Percentiles rank a stretch among this genome's conserved stretches.
Conservation (phyloP, 2,329 filamentous ascomycete genomes). For the Chaetomium olivaceum region DNA sequence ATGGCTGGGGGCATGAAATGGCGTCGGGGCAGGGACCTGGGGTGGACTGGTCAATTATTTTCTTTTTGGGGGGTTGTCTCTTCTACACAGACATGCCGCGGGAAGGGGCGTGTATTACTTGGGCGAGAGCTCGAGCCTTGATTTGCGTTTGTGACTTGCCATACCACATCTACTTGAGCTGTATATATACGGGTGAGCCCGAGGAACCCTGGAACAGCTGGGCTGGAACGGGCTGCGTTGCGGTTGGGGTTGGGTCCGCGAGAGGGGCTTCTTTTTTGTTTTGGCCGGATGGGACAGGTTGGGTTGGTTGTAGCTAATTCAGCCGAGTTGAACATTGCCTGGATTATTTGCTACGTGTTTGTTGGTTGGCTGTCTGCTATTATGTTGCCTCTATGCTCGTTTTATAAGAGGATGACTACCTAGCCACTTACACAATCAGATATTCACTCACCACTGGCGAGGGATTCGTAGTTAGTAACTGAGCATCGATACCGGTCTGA, state of each 20-base stretch:
- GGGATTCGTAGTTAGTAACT: no score
- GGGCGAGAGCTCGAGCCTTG: background rate
- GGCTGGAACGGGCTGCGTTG: conserved; percentile 6
- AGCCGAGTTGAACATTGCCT: background rate
- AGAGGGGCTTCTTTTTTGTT: background rate
- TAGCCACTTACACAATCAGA: no score
- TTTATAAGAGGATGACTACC: no score
- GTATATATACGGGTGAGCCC: conserved; percentile 1
- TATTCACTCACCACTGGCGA: no score
- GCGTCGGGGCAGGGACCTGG: conserved; percentile 7
- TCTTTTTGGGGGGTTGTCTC: background rate
- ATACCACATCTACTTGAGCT: background rate
- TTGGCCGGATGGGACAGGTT: background rate
- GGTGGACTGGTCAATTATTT: background rate
- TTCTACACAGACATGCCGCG: conserved; percentile 2
- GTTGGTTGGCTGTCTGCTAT: no score
- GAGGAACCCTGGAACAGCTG: conserved; percentile 2
- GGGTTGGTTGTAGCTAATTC: background rate
- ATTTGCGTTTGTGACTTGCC: background rate
- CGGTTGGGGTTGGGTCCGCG: background rate
- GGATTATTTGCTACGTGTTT: background rate
- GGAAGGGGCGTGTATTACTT: background rate
- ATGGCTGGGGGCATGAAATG: conserved; percentile 3
- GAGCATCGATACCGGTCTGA: no score
- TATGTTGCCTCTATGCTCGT: no score